Conservation (phyloP, 169 alveolate genomes). For the Eimeria falciformis region DNA sequence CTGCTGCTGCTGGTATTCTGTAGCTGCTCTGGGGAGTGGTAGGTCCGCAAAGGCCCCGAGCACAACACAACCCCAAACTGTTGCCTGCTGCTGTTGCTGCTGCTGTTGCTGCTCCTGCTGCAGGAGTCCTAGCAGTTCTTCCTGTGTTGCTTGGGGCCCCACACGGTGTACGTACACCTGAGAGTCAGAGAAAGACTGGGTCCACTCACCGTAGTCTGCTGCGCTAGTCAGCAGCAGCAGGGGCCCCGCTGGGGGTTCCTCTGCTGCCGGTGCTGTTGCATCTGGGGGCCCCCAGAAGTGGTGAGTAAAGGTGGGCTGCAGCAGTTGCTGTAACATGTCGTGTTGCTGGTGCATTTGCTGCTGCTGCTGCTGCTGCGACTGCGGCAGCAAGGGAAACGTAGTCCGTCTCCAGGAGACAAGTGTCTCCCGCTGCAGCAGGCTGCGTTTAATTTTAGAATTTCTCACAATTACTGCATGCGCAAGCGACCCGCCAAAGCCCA, state of each 20-base stretch:
- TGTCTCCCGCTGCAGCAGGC: background rate
- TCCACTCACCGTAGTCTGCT: background rate
- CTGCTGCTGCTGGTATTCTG: constrained; percentile 1
- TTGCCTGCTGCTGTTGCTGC: background rate
- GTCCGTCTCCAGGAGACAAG: background rate
- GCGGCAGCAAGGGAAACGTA: background rate
- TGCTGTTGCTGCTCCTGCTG: background rate
- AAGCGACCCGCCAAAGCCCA: constrained; percentile 87
- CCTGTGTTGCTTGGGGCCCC: background rate
- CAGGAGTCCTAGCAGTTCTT: background rate
- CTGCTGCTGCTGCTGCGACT: background rate
- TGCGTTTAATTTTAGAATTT: constrained; percentile 1
- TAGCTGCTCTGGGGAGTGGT: background rate
- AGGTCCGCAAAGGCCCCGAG: background rate
- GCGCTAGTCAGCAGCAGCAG: background rate
- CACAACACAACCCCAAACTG: background rate
- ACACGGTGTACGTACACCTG: background rate
- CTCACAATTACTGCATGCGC: constrained; percentile 81
- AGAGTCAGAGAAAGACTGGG: background rate
- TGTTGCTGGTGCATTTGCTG: no score
- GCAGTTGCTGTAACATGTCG: background rate
- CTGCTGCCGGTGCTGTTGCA: background rate
- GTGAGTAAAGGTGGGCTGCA: background rate
- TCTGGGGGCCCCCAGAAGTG: background rate
- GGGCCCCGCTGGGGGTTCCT: background rate